A percentile compares a stretch with the other conserved stretches of the same genome.
These are phyloP conservation scores for Scutellaria minor DNA, from an alignment of 257 asterid genomes.

Conservation along the genomic window DNA sequence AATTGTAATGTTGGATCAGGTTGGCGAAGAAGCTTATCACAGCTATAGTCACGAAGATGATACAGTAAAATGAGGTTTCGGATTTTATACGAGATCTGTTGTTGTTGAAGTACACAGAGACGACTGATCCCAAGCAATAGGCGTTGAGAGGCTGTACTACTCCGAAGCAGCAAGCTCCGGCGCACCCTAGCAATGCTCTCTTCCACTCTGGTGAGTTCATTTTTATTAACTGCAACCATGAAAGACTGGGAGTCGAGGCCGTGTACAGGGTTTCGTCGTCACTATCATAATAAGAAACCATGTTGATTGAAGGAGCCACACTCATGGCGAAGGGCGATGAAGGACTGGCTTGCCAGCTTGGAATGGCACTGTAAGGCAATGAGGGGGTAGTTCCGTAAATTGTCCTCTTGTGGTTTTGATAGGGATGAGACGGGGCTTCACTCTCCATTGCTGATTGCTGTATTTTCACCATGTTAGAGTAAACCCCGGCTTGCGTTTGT, in stretches of 20 bases:
- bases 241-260: constrained; percentile 30
- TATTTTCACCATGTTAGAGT: constrained; percentile 56
- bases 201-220: constrained; percentile 82
- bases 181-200: constrained; percentile 64
- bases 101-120: constrained; percentile 51
- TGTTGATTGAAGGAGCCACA: constrained; percentile 43
- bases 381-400: no score
- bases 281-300: constrained; percentile 49
- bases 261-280: constrained; percentile 39
- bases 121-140: constrained; percentile 64
- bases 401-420: constrained; percentile 7
- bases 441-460: constrained; percentile 49
- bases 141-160: constrained; percentile 68
- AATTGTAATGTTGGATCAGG: constrained; percentile 70
- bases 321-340: constrained; percentile 50
- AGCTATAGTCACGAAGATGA: constrained; percentile 50
- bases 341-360: constrained; percentile 62
- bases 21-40: constrained; percentile 56
- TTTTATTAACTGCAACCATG: constrained; percentile 52
- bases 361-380: constrained; percentile 34
- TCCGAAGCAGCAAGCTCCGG: constrained; percentile 64
- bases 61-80: constrained; percentile 44
- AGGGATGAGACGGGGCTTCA: constrained; percentile 26
- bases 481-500: constrained; percentile 50
- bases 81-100: constrained; percentile 49